These are phyloP conservation scores for Talaromyces wortmannii DNA, from an alignment of 495 filamentous ascomycete genomes.

Conservation along the genomic window DNA sequence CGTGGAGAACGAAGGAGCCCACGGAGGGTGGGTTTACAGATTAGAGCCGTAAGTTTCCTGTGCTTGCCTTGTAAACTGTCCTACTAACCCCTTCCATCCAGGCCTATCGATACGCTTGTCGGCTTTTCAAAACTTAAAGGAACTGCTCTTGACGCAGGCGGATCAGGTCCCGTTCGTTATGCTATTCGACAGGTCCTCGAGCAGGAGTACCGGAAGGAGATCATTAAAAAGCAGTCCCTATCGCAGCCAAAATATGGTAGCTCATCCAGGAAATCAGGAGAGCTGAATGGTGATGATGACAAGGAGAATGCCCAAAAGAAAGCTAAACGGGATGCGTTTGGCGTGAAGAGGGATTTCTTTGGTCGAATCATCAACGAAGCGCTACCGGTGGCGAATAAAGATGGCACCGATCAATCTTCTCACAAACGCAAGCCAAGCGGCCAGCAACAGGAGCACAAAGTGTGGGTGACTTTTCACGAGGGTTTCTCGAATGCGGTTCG, in stretches of 20 bases:
- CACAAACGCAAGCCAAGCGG: slow-evolving; percentile 16
- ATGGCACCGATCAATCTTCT: slow-evolving; percentile 5
- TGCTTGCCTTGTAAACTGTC: not conserved
- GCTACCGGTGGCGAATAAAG: slow-evolving; percentile 26
- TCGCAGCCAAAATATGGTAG: slow-evolving; percentile 5
- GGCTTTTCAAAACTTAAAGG: slow-evolving; percentile 31
- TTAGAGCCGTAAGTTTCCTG: slow-evolving; percentile 78
- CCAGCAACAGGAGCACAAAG: slow-evolving; percentile 45
- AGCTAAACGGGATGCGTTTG: slow-evolving; percentile 17
- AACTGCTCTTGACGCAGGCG: slow-evolving; percentile 20
- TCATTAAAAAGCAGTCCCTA: slow-evolving; percentile 43
- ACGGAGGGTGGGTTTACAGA: slow-evolving; percentile 72
- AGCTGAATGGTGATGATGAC: slow-evolving; percentile 36
- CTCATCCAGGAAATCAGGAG: slow-evolving; percentile 9
- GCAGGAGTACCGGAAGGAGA: slow-evolving; percentile 72
- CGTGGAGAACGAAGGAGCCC: slow-evolving; percentile 58
- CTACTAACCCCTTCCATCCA: slow-evolving; percentile 31
- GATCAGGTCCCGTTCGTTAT: slow-evolving; percentile 66
- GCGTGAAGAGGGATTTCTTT: slow-evolving; percentile 84
- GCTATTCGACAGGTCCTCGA: slow-evolving; percentile 89
- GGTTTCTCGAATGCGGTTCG: slow-evolving; percentile 95
- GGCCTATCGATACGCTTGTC: slow-evolving; percentile 62
- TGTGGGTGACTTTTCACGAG: slow-evolving; percentile 94
- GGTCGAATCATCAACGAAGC: slow-evolving; percentile 57
- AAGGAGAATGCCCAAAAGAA: slow-evolving; percentile 15